Evolutionary conservation across 2,329 filamentous ascomycete genomes (phyloP).

Genomic region (Trichoderma sp.): DNA sequence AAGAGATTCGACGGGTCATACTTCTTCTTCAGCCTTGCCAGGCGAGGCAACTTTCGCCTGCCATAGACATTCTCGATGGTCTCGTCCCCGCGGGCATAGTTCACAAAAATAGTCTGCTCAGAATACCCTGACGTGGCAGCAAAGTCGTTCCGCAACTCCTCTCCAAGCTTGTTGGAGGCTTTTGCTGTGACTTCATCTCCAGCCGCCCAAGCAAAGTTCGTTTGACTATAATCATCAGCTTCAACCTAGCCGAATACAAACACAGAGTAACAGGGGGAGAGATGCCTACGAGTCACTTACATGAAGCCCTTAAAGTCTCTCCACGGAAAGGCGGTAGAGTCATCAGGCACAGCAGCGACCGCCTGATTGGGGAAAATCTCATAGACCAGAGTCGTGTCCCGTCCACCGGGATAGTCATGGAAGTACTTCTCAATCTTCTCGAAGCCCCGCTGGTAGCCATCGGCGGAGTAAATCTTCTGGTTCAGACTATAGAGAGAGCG

Average conservation of each 20-base stretch:
- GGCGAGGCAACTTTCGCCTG: background rate
- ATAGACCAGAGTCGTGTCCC: background rate
- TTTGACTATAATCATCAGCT: background rate
- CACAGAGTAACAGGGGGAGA: background rate
- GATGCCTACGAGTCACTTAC: background rate
- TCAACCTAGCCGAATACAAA: background rate
- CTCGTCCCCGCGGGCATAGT: conserved; percentile 15
- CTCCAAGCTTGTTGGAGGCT: conserved; percentile 2
- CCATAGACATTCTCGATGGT: conserved; percentile 16
- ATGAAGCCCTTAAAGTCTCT: conserved; percentile 18
- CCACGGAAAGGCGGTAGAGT: conserved; percentile 1
- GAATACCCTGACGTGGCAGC: conserved; percentile 3
- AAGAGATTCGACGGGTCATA: conserved; percentile 5
- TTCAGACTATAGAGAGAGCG: conserved; percentile 14
- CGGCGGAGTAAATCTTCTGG: conserved; percentile 10
- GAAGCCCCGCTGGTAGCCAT: conserved; percentile 12
- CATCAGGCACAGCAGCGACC: conserved; percentile 3
- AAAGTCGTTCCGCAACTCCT: conserved; percentile 3
- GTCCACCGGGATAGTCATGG: background rate
- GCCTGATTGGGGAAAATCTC: conserved; percentile 18
- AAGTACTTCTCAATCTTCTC: conserved; percentile 8
- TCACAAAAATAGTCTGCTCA: conserved; percentile 11
- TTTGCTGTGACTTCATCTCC: background rate
- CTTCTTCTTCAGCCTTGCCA: conserved; percentile 2
- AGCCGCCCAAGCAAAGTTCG: background rate